A percentile compares a stretch with the other conserved stretches of the same genome.
Conservation (phyloP, 2,329 filamentous ascomycete genomes). For the Phaeophleospora eucalypticola region DNA sequence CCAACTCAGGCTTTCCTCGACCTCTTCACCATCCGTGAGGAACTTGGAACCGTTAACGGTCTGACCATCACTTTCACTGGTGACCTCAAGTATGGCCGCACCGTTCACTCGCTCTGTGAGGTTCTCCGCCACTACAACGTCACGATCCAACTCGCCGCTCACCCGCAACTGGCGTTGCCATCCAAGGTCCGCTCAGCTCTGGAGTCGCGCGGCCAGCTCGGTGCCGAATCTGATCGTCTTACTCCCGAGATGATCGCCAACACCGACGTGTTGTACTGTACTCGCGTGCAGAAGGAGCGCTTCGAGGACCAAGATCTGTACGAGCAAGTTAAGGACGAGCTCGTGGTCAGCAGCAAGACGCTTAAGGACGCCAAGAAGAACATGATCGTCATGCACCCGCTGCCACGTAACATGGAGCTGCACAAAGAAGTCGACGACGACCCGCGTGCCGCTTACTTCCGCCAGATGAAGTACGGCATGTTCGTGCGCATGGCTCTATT, state of each 20-base stretch:
- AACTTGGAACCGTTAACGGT: slow-evolving; percentile 90
- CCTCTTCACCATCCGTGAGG: slow-evolving; percentile 96
- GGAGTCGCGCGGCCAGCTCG: slow-evolving; percentile 68
- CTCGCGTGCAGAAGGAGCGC: slow-evolving; percentile 91
- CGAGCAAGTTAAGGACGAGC: slow-evolving; percentile 80
- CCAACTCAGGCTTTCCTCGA: slow-evolving; percentile 97
- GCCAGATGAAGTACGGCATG: slow-evolving; percentile 98
- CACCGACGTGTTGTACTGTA: slow-evolving; percentile 95
- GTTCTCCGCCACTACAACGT: slow-evolving; percentile 95
- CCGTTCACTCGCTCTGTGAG: slow-evolving; percentile 92
- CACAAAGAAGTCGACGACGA: slow-evolving; percentile 96
- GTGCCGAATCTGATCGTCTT: slow-evolving; percentile 69
- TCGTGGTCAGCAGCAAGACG: slow-evolving; percentile 85
- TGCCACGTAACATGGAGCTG: slow-evolving; percentile 91
- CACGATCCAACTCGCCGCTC: slow-evolving; percentile 84
- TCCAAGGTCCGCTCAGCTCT: slow-evolving; percentile 69
- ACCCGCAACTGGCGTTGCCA: slow-evolving; percentile 73
- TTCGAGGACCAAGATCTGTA: slow-evolving; percentile 79
- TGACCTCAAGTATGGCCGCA: slow-evolving; percentile 87
- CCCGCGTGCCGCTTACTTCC: slow-evolving; percentile 93
- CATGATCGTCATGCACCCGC: slow-evolving; percentile 92
- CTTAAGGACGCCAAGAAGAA: slow-evolving; percentile 86
- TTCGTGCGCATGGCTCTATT: slow-evolving; percentile 98
- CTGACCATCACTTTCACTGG: slow-evolving; percentile 94
- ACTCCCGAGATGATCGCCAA: slow-evolving; percentile 81